phyloP scores from a whole-genome alignment of 2,329 filamentous ascomycete species.

The Alternaria dauci region DNA sequence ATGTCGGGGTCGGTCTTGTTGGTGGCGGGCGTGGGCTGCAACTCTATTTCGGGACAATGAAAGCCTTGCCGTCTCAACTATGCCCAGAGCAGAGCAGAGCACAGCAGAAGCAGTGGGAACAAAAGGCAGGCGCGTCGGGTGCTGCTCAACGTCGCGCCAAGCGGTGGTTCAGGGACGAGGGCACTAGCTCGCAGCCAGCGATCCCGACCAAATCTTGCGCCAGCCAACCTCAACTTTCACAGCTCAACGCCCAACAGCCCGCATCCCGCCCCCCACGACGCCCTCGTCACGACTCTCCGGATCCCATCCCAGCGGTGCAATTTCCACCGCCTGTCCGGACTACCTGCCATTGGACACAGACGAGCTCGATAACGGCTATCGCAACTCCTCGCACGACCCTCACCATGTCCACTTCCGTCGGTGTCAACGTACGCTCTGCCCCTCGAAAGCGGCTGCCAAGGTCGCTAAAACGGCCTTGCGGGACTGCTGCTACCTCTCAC shows the following conservation, averaged over 20 bases:
- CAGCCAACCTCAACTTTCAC: conserved; percentile 41
- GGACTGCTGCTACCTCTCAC: conserved; percentile 9
- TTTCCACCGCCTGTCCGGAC: conserved; percentile 28
- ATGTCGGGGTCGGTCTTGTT: neutral
- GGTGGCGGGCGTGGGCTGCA: neutral
- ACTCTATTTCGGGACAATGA: neutral
- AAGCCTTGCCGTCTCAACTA: neutral
- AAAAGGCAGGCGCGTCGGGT: conserved; percentile 11
- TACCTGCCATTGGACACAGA: conserved; percentile 44
- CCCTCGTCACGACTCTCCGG: conserved; percentile 28
- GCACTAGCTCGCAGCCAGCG: conserved; percentile 26
- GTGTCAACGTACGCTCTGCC: conserved; percentile 60
- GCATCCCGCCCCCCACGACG: conserved; percentile 32
- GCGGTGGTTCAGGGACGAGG: conserved; percentile 29
- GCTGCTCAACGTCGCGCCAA: conserved; percentile 37
- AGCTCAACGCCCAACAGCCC: conserved; percentile 34
- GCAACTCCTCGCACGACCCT: conserved; percentile 33
- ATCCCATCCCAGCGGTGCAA: conserved; percentile 21
- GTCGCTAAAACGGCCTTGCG: neutral
- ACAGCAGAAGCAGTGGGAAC: neutral
- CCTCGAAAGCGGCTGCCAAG: conserved; percentile 2
- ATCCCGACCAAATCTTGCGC: conserved; percentile 38
- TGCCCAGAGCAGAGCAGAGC: neutral
- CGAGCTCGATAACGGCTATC: conserved; percentile 26
- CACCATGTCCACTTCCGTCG: conserved; percentile 58